Base-by-base conservation (phyloP, 2,329 filamentous ascomycete species). In the Endoconidiophora laricicola region DNA sequence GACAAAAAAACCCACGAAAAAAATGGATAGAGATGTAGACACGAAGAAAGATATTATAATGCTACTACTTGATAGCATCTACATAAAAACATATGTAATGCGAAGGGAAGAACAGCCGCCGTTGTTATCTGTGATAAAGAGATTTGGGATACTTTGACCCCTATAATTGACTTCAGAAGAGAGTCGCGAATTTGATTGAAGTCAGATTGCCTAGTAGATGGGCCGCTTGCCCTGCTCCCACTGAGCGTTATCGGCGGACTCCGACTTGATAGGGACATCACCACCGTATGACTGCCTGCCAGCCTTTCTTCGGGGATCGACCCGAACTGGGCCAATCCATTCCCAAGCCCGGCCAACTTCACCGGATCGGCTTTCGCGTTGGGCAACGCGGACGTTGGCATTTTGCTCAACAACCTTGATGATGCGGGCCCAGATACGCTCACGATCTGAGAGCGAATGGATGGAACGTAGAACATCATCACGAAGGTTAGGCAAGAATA, bases 401-500 rank as follows among this genome's bases (percentile, higher is more conserved):
- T 98, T 98, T 63, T 81, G 80, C 65, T 98, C 91, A 1, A 98
- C 88, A 48, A 96, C 82, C 47, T 72, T 76, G 57, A 79, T 76
- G 18, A 98, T 91, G 46, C 78, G 78, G 55, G 79, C 74, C 91
- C 93, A 98, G 46, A 98, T 70, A 50, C 78, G 76, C 60, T 91
- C 83, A 37, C 91, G 74, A 58, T 87, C 77, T 6, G 73, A 71
- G 18, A 88, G 72, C 3, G 76, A 81, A 62, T 95, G 86, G 54
- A 94, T 80, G 24, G 82, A 77, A 18, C 90, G 74, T 38, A 98
- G 70, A 2, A 98, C 81, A 60, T 96, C 90, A 60, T 98, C 91
- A 53, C 91, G 74, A 49, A 98, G 69, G 61, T 96, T 91, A 1
- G 85, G 85, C 57, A 95, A 76, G 60, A 86, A 85, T 54, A 98